Conservation (phyloP, 495 filamentous ascomycete genomes). For the Lepraria neglecta region DNA sequence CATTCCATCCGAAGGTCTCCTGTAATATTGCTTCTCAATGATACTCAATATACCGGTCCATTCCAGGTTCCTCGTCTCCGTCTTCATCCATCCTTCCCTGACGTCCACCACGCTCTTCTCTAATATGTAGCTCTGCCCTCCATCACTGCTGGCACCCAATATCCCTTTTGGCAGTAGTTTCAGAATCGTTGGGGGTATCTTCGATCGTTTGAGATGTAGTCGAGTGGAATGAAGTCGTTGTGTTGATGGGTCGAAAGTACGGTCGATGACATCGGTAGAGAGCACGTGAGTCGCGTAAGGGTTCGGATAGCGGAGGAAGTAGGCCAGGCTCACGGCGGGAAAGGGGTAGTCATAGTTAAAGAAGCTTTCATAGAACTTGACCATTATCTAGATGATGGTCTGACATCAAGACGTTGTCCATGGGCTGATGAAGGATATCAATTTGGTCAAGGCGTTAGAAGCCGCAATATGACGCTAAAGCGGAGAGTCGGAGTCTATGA, state of each 20-base stretch:
- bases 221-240: conserved; percentile 81
- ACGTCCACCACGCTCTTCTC: conserved; percentile 88
- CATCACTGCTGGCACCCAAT: conserved; percentile 55
- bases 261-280: conserved; percentile 90
- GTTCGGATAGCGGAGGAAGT: conserved; percentile 98
- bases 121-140: conserved; percentile 76
- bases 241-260: conserved; percentile 69
- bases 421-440: conserved; percentile 1
- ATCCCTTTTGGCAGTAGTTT: conserved; percentile 77
- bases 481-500: conserved; percentile 13
- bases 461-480: conserved; percentile 5
- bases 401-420: neutral
- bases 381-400: conserved; percentile 42
- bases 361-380: conserved; percentile 82
- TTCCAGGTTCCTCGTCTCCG: conserved; percentile 77
- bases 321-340: conserved; percentile 88
- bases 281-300: conserved; percentile 93
- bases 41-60: conserved; percentile 90
- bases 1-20: conserved; percentile 34
- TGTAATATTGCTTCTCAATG: conserved; percentile 78
- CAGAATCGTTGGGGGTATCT: conserved; percentile 73
- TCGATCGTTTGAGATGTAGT: conserved; percentile 89
- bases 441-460: neutral
- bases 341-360: conserved; percentile 90
- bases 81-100: conserved; percentile 80